Base-by-base conservation (phyloP, 2,329 filamentous ascomycete species). In the Leptosphaerulina australis region DNA sequence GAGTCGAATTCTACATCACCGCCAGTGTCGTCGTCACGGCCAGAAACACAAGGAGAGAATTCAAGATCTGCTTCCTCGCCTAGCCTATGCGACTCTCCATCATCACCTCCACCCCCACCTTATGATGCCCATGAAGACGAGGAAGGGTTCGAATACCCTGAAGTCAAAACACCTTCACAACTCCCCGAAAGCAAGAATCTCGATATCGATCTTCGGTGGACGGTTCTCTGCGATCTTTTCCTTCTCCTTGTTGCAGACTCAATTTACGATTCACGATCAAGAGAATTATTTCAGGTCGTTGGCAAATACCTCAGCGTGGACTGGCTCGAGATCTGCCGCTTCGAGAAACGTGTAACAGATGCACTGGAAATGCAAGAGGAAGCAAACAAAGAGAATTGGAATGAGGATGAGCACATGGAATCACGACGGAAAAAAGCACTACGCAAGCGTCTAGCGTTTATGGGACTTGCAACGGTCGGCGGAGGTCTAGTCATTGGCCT, bases 331-430 rank as follows among this genome's bases (percentile, higher is more conserved):
- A 96, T 97, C 50, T 96, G 91, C 73, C 86, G 91, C 29, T 99
- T 99, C 66, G 94, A 99, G 75, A 97, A 97, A 76, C 88, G 91
- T 44, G 91, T 99, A 5, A 97, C 94, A 6, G 94, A 99, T 73
- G 91, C 94, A 1, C 78, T 99, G 17, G 94, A 99, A 73, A 97
- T 99, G 91, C 93, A 97, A 74, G 91, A 97, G 72, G 86, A 89
- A 36, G 90, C 91, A 5, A 88, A 91, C 56, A 95, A 93, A 66
- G 94, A 99, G 74, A 96, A 93, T 57, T 99, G 94, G 94, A 95
- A 97, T 60, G 94, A 99, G 71, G 88, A 94, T 9, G 90, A 95
- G 58, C 91, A 97, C 69, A 91, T 97, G 81, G 91, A 96, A 71
- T 83, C 80, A 50, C 84, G 94, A 36, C 83, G 90, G 41, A 96